phyloP scores from a whole-genome alignment of 257 asterid species.

The Galeopsis tetrahit region DNA sequence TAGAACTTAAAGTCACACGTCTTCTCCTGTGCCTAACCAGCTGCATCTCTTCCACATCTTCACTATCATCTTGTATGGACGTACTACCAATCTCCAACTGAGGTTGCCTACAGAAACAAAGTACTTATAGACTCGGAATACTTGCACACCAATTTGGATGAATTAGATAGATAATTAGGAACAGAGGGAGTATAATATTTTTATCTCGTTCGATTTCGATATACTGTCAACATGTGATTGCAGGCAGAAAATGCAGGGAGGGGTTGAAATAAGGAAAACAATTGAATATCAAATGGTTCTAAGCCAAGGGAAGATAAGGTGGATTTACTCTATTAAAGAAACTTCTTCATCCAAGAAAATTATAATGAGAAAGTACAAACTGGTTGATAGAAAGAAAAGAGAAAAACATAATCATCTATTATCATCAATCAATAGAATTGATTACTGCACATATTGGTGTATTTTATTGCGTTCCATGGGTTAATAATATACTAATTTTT shows the following conservation, averaged over 20 bases:
- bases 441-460: neutral
- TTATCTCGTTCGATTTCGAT: neutral
- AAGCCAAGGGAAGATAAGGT: neutral
- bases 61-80: constrained; percentile 71
- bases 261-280: neutral
- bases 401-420: constrained; percentile 11
- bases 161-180: too few species aligned
- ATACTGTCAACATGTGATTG: neutral
- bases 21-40: constrained; percentile 82
- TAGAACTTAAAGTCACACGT: constrained; percentile 54
- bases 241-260: neutral
- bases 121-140: constrained; percentile 12
- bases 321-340: constrained; percentile 17
- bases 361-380: neutral
- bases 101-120: constrained; percentile 50
- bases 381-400: neutral
- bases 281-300: constrained; percentile 21
- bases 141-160: neutral
- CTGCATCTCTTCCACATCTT: constrained; percentile 75
- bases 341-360: neutral
- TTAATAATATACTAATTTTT: neutral
- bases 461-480: neutral
- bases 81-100: constrained; percentile 74
- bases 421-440: neutral
- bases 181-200: neutral